phyloP scores from a whole-genome alignment of 2,329 filamentous ascomycete genomes.

The Cordyceps farinosa region DNA sequence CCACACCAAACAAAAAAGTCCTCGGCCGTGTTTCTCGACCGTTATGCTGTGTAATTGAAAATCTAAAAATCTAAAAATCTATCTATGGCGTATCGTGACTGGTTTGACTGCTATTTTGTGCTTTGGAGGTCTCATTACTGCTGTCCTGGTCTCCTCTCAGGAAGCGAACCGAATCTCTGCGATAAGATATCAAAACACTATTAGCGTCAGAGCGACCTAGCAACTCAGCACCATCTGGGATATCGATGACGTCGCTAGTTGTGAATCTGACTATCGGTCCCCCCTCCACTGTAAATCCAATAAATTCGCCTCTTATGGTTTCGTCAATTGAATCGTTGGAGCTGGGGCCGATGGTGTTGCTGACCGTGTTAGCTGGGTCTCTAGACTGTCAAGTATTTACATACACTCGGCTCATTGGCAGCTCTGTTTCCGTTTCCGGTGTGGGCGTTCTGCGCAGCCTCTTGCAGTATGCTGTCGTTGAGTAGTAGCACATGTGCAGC shows the following conservation, averaged over 20 bases:
- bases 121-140: conserved; percentile 2
- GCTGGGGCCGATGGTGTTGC: conserved; percentile 36
- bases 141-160: conserved; percentile 23
- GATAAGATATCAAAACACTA: conserved; percentile 38
- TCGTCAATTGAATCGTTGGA: conserved; percentile 33
- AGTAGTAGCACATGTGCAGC: conserved; percentile 46
- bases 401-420: conserved; percentile 44
- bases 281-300: conserved; percentile 45
- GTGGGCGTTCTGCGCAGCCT: conserved; percentile 27
- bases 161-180: conserved; percentile 33
- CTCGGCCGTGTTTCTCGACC: no score
- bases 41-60: no score
- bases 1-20: no score
- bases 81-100: neutral
- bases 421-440: conserved; percentile 27
- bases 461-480: conserved; percentile 35
- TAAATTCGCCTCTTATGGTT: conserved; percentile 34
- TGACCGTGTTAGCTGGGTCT: conserved; percentile 20
- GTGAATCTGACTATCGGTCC: conserved; percentile 45
- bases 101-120: neutral
- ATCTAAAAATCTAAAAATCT: neutral
- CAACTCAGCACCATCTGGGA: conserved; percentile 34
- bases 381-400: conserved; percentile 20
- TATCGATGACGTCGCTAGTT: conserved; percentile 28
- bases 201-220: conserved; percentile 35